Evolutionary conservation across 2,329 filamentous ascomycete genomes (phyloP).

Genomic region (Blastomyces parvus): DNA sequence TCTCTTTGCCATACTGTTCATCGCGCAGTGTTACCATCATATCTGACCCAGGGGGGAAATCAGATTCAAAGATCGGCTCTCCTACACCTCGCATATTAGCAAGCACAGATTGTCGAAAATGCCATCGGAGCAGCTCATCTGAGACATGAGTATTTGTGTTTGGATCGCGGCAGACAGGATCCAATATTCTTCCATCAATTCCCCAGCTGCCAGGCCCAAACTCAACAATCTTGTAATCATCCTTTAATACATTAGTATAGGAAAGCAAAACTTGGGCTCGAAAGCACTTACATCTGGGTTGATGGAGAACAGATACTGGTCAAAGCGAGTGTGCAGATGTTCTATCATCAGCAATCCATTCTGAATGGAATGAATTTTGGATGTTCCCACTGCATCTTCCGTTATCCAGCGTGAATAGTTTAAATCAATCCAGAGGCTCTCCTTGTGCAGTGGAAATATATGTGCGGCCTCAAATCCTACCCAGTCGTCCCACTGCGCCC

Average conservation of each 20-base stretch:
- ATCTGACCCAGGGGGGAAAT: slow-evolving; percentile 20
- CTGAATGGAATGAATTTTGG: slow-evolving; percentile 16
- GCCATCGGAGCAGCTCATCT: slow-evolving; percentile 19
- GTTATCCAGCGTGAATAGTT: slow-evolving; percentile 18
- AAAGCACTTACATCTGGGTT: slow-evolving; percentile 16
- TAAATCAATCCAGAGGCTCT: slow-evolving; percentile 17
- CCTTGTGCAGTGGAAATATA: slow-evolving; percentile 20
- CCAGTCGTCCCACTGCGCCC: slow-evolving; percentile 11
- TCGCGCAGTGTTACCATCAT: slow-evolving; percentile 15
- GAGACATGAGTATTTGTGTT: slow-evolving; percentile 11
- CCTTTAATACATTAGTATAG: slow-evolving; percentile 13
- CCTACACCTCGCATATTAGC: slow-evolving; percentile 21
- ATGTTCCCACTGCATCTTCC: slow-evolving; percentile 10
- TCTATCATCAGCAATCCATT: slow-evolving; percentile 14
- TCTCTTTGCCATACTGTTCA: slow-evolving; percentile 15
- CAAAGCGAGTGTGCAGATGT: slow-evolving; percentile 13
- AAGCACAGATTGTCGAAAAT: slow-evolving; percentile 20
- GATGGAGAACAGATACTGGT: slow-evolving; percentile 16
- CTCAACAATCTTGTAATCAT: slow-evolving; percentile 14
- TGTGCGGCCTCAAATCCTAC: slow-evolving; percentile 18
- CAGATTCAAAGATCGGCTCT: slow-evolving; percentile 19
- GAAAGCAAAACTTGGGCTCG: background rate
- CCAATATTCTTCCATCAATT: slow-evolving; percentile 16
- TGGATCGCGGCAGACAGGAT: slow-evolving; percentile 15
- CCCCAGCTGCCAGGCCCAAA: slow-evolving; percentile 10